Conservation (phyloP, 257 asterid species). For the Ajuga chamaepitys region DNA sequence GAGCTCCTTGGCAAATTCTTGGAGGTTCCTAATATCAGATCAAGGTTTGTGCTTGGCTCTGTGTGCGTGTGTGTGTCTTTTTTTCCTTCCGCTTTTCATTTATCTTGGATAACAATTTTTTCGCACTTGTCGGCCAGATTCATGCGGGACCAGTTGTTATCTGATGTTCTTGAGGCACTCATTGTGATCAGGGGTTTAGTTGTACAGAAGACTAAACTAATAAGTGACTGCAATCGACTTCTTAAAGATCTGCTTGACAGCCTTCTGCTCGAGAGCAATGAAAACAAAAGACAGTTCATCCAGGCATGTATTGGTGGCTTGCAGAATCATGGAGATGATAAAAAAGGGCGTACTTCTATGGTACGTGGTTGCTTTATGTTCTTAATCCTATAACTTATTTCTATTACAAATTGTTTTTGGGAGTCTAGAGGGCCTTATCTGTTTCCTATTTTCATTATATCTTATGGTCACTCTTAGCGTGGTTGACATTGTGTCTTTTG, state of each 20-base stretch:
- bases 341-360: constrained; percentile 82
- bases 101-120: constrained; percentile 1
- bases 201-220: constrained; percentile 93
- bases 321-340: constrained; percentile 81
- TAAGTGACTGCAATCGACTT: constrained; percentile 88
- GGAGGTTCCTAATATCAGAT: constrained; percentile 91
- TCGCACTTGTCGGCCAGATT: constrained; percentile 46
- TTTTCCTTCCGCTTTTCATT: not conserved
- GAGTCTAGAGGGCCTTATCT: not conserved
- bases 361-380: constrained; percentile 35
- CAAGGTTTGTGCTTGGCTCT: constrained; percentile 46
- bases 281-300: constrained; percentile 86
- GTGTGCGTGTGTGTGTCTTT: constrained; percentile 2
- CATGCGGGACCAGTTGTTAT: constrained; percentile 81
- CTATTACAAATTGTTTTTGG: not conserved
- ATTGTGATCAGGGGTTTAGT: constrained; percentile 94
- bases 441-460: not conserved
- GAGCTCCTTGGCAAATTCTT: constrained; percentile 96
- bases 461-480: not conserved
- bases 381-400: not conserved
- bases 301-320: constrained; percentile 97
- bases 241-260: constrained; percentile 91
- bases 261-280: constrained; percentile 88
- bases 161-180: constrained; percentile 94
- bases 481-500: not conserved